Evolutionary conservation across 2,329 filamentous ascomycete genomes (phyloP).

Genomic region (Neonectria coccinea): DNA sequence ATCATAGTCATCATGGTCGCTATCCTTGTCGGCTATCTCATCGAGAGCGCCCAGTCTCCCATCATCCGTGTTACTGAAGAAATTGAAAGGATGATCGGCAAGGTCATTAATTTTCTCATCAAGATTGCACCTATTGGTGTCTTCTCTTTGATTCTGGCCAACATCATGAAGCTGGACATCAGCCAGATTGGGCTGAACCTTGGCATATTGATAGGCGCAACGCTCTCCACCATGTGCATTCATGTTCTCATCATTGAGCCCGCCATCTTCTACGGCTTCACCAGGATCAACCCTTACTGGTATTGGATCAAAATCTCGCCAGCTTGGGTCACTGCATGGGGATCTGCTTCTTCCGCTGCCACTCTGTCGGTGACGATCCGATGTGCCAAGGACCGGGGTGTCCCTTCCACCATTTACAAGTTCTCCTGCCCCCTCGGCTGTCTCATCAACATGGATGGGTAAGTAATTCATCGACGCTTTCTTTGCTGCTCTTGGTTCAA

Average conservation of each 20-base stretch:
- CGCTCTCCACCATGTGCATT: constrained; percentile 59
- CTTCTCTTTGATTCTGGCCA: constrained; percentile 65
- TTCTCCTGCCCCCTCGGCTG: constrained; percentile 62
- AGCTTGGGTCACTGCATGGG: constrained; percentile 67
- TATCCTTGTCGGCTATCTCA: constrained; percentile 60
- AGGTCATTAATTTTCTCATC: constrained; percentile 61
- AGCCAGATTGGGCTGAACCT: constrained; percentile 61
- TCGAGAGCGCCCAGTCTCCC: constrained; percentile 51
- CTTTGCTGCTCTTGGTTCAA: neutral
- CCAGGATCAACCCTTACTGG: constrained; percentile 59
- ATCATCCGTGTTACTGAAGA: constrained; percentile 59
- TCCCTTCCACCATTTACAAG: constrained; percentile 58
- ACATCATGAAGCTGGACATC: constrained; percentile 62
- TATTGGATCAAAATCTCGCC: constrained; percentile 62
- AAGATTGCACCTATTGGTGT: constrained; percentile 63
- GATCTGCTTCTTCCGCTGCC: constrained; percentile 64
- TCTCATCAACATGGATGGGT: constrained; percentile 64
- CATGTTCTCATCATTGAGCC: constrained; percentile 62
- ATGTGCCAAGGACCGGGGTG: constrained; percentile 52
- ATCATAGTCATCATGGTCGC: constrained; percentile 56
- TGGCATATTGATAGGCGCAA: constrained; percentile 61
- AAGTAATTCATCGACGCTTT: constrained; percentile 15
- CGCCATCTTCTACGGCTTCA: constrained; percentile 55
- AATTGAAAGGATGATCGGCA: constrained; percentile 60
- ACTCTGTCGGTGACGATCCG: constrained; percentile 63